Evolutionary conservation across 2,329 filamentous ascomycete species (phyloP), one percentile per base, ranked within the genome.

Genomic region (Dichotomopilus funicola): DNA sequence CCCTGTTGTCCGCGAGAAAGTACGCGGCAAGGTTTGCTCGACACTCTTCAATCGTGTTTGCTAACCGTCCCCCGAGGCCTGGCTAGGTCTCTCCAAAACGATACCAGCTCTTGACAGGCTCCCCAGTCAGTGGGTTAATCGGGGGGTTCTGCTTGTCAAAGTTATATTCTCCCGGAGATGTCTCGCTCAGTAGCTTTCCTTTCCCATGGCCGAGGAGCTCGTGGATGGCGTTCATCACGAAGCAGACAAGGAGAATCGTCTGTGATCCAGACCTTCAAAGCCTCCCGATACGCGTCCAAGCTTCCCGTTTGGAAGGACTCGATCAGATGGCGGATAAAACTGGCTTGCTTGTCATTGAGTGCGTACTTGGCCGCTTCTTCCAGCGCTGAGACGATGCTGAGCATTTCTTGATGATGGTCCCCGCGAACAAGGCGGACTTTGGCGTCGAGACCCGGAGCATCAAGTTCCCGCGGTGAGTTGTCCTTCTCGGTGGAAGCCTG

Each of bases 201-300:
- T 82, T 86, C 10, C 83, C 82, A 60, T 86, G 83, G 9, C 83
- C 83, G 2, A 86, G 71, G 4, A 86, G 76, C 65, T 86, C 82
- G 69, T 89, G 87, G 55, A 85, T 82, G 48, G 76, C 72, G 57
- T 82, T 78, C 31, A 12, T 4, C 9, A 34, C 4, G 34, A 31
- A 43, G n/a, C 12, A 2, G 4, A 13, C 12, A 13, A 19, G n/a
- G 12, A 7, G 13, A 43, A 19, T 1, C 78, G 63, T 86, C 81
- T 55, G 73, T 74, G n/a, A 84, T 76, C 82, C 81, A 85, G 36
- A 72, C 69, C 46, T 76, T 71, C 61, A 79, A 79, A 31, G 78
- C 78, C 52, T 81, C 73, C 49, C 78, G 79, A 67, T 78, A 82
- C 1, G 72, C 68, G 57, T 81, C 74, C 38, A 84, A 13, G 38